phyloP scores from a whole-genome alignment of 1,284 basidiomycete species.

The Tylopilus sp. region DNA sequence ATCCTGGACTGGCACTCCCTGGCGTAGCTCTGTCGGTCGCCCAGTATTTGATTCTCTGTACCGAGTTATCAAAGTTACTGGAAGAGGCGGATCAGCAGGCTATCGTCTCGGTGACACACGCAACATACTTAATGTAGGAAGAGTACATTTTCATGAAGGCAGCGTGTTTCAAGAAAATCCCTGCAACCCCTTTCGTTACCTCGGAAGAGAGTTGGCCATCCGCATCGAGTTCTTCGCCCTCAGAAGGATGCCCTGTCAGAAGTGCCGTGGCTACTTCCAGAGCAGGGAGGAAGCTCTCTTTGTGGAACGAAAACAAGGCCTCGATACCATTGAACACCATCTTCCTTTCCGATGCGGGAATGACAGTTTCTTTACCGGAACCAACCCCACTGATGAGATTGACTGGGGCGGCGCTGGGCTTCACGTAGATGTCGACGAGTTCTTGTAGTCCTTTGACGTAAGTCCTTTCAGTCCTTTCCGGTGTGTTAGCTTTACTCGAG shows the following conservation, averaged over 20 bases:
- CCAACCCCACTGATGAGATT: slow-evolving; percentile 65
- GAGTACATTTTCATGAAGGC: slow-evolving; percentile 98
- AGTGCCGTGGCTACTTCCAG: slow-evolving; percentile 74
- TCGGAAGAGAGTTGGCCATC: slow-evolving; percentile 71
- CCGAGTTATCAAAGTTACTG: slow-evolving; percentile 90
- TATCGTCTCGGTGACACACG: slow-evolving; percentile 2
- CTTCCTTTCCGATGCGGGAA: slow-evolving; percentile 86
- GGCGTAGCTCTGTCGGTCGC: slow-evolving; percentile 49
- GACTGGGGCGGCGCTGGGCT: slow-evolving; percentile 72
- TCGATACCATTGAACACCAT: slow-evolving; percentile 93
- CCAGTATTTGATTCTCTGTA: slow-evolving; percentile 85
- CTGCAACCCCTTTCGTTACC: slow-evolving; percentile 81
- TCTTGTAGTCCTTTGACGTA: slow-evolving; percentile 93
- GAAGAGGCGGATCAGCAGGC: slow-evolving; percentile 9
- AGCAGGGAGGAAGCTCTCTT: slow-evolving; percentile 87
- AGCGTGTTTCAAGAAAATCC: slow-evolving; percentile 88
- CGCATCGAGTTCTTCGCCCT: slow-evolving; percentile 53
- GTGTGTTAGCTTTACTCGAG: slow-evolving; percentile 13
- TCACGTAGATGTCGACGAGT: slow-evolving; percentile 93
- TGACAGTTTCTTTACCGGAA: slow-evolving; percentile 76
- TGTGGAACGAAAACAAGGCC: slow-evolving; percentile 87
- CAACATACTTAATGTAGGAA: slow-evolving; percentile 87
- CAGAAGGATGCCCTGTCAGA: slow-evolving; percentile 50
- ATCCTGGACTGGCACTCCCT: slow-evolving; percentile 39
- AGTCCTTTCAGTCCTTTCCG: slow-evolving; percentile 81